Evolutionary conservation across 1,284 basidiomycete genomes (phyloP).

Genomic region (Crepidotus sp.): DNA sequence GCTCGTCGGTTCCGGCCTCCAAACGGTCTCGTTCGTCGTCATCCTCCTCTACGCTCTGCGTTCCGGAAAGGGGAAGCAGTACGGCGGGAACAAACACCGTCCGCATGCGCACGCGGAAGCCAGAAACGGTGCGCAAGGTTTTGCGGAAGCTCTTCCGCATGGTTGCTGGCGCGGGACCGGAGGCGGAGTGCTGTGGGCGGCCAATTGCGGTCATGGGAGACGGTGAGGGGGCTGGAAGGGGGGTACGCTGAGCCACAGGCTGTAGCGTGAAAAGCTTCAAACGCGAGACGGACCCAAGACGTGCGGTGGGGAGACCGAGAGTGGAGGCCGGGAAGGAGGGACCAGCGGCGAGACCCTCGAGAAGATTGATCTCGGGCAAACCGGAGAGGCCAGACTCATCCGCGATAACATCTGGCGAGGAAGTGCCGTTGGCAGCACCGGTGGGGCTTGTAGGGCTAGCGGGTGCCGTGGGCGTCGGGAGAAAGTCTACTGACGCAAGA

Average conservation of each 20-base stretch:
- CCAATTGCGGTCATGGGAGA: slow-evolving; percentile 32
- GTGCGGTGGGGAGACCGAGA: slow-evolving; percentile 50
- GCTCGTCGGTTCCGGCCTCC: slow-evolving; percentile 69
- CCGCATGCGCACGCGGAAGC: slow-evolving; percentile 81
- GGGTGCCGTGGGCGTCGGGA: slow-evolving; percentile 21
- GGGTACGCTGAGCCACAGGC: slow-evolving; percentile 29
- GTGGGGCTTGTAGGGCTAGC: slow-evolving; percentile 24
- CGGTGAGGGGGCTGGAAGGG: slow-evolving; percentile 33
- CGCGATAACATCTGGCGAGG: slow-evolving; percentile 7
- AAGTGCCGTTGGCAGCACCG: slow-evolving; percentile 20
- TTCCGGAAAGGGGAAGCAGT: slow-evolving; percentile 35
- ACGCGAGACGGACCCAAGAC: slow-evolving; percentile 55
- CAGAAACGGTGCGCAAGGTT: slow-evolving; percentile 66
- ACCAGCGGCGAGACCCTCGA: slow-evolving; percentile 52
- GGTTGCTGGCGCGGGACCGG: slow-evolving; percentile 40
- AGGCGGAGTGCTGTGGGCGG: slow-evolving; percentile 23
- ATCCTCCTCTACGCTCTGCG: slow-evolving; percentile 31
- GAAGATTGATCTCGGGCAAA: slow-evolving; percentile 73
- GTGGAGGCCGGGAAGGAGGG: slow-evolving; percentile 34
- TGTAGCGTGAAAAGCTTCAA: slow-evolving; percentile 55
- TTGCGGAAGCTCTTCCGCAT: slow-evolving; percentile 82
- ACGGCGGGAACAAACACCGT: slow-evolving; percentile 82
- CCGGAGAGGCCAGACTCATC: slow-evolving; percentile 30
- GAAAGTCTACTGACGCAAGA: slow-evolving; percentile 30
- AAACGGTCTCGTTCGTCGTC: slow-evolving; percentile 45